Evolutionary conservation across 768 basidiomycete species (phyloP).

Genomic region (Rhodosporidiobolus odoratus): DNA sequence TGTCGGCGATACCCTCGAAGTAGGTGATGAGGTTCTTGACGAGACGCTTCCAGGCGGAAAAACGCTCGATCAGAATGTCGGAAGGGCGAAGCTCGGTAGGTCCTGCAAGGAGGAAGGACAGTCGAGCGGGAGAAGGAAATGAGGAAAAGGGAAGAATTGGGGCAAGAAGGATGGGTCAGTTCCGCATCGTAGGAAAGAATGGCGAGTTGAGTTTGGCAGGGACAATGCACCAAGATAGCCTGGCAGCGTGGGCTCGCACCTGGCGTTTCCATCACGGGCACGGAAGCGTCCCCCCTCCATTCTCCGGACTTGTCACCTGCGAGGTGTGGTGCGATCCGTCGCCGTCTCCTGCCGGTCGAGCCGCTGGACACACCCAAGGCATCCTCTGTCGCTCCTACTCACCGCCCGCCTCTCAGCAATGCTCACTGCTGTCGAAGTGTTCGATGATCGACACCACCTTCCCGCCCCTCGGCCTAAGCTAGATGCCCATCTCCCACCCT

Average conservation of each 20-base stretch:
- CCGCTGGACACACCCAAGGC: too few species aligned
- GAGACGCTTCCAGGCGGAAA: slow-evolving; percentile 43
- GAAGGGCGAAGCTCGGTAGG: slow-evolving; percentile 62
- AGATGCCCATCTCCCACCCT: not conserved
- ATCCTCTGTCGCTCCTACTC: too few species aligned
- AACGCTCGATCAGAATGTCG: slow-evolving; percentile 87
- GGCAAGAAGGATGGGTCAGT: not conserved
- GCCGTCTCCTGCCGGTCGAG: too few species aligned
- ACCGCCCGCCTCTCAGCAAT: too few species aligned
- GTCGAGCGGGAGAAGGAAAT: slow-evolving; percentile 37
- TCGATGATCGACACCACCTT: not conserved
- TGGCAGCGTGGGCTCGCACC: too few species aligned
- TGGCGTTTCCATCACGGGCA: too few species aligned
- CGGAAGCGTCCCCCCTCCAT: too few species aligned
- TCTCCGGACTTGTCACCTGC: too few species aligned
- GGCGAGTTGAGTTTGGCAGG: too few species aligned
- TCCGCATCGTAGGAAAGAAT: not conserved
- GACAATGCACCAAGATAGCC: too few species aligned
- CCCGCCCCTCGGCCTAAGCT: not conserved
- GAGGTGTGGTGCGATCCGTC: too few species aligned
- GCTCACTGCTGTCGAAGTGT: not conserved
- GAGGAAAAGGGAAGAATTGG: not conserved
- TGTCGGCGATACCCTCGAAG: slow-evolving; percentile 61
- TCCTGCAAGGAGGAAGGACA: slow-evolving; percentile 51
- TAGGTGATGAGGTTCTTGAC: slow-evolving; percentile 42